Conservation (phyloP, 2,329 filamentous ascomycete species). For the Epicoccum nigrum region DNA sequence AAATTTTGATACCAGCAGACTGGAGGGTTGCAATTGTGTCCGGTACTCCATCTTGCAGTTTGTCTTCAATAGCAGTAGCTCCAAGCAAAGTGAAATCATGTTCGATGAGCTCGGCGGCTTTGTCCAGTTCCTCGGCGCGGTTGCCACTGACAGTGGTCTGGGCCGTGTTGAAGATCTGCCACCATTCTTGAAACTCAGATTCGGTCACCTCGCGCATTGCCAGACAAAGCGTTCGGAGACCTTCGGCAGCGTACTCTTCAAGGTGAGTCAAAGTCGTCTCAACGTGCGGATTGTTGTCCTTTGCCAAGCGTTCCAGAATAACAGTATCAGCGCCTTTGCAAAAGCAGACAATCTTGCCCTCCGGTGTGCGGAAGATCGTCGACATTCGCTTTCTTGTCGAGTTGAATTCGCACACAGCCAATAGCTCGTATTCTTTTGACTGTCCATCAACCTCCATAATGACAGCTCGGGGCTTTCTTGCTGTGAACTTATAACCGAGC, state of each 20-base stretch:
- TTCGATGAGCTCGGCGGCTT: slow-evolving; percentile 94
- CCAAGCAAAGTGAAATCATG: slow-evolving; percentile 89
- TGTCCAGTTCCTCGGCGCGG: slow-evolving; percentile 92
- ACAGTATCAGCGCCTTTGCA: slow-evolving; percentile 98
- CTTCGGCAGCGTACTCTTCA: slow-evolving; percentile 98
- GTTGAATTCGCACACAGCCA: slow-evolving; percentile 99
- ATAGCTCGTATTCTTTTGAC: slow-evolving; percentile 81
- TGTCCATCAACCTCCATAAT: slow-evolving; percentile 76
- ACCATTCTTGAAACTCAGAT: slow-evolving; percentile 87
- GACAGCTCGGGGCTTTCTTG: slow-evolving; percentile 86
- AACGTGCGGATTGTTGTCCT: slow-evolving; percentile 79
- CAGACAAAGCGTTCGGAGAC: slow-evolving; percentile 90
- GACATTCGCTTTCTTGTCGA: slow-evolving; percentile 98
- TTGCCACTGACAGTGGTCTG: slow-evolving; percentile 90
- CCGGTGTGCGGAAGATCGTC: slow-evolving; percentile 92
- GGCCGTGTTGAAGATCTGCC: slow-evolving; percentile 82
- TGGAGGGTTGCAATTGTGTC: slow-evolving; percentile 98
- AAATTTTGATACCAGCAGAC: slow-evolving; percentile 96
- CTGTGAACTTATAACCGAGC: slow-evolving; percentile 88
- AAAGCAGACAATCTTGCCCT: slow-evolving; percentile 92
- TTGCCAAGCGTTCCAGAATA: slow-evolving; percentile 86
- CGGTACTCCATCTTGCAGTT: slow-evolving; percentile 93
- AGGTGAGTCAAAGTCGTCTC: slow-evolving; percentile 91
- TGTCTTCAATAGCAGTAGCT: slow-evolving; percentile 96
- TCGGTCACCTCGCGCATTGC: slow-evolving; percentile 94